Conservation (phyloP, 179 eudicot genomes). For the Carnegiea gigantea region DNA sequence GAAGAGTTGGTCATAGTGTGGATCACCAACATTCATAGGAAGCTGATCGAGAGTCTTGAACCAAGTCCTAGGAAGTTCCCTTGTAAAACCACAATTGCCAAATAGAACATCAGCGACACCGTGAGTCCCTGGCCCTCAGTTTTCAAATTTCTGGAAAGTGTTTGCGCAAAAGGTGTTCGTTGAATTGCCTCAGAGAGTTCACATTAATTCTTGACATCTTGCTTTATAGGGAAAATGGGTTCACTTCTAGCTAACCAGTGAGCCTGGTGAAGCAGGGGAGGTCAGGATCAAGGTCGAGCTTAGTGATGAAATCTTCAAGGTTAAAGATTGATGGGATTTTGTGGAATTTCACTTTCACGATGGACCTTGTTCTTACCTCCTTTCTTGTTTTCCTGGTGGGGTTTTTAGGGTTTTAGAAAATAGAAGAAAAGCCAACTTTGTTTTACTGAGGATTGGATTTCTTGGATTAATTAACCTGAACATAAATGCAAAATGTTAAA, state of each 20-base stretch:
- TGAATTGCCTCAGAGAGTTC: no score
- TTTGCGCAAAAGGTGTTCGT: no score
- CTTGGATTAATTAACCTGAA: not conserved
- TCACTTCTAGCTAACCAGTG: conserved; percentile 49
- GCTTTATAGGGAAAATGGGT: conserved; percentile 36
- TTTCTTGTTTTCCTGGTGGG: conserved; percentile 41
- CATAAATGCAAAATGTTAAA: no score
- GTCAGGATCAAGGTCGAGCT: not conserved
- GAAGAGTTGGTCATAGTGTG: conserved; percentile 56
- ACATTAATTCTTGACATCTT: not conserved
- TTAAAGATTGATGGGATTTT: conserved; percentile 21
- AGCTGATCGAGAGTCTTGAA: conserved; percentile 49
- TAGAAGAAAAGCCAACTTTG: not conserved
- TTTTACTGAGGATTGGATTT: not conserved
- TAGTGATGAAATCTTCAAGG: conserved; percentile 15
- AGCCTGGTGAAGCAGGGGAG: conserved; percentile 40
- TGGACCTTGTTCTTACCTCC: not conserved
- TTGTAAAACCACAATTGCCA: conserved; percentile 51
- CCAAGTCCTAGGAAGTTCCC: conserved; percentile 59
- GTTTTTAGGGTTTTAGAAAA: conserved; percentile 24
- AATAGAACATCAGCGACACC: conserved; percentile 61
- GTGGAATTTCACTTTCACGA: conserved; percentile 4
- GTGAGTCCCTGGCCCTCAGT: conserved; percentile 61
- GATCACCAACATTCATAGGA: conserved; percentile 65
- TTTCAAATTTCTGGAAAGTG: no score